Evolutionary conservation across 2,329 filamentous ascomycete species (phyloP).

Genomic region (Akanthomyces lecanii): DNA sequence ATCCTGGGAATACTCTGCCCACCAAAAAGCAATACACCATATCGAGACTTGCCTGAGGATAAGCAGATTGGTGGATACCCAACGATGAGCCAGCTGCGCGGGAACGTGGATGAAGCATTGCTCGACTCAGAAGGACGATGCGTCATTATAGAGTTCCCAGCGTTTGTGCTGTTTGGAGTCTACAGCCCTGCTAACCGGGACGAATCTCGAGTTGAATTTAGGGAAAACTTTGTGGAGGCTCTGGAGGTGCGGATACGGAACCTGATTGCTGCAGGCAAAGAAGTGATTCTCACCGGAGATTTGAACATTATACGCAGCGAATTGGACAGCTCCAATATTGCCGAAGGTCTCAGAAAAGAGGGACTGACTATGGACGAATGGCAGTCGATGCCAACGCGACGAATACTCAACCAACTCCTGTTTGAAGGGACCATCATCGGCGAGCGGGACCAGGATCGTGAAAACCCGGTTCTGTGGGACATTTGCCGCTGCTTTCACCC

Average conservation of each 20-base stretch:
- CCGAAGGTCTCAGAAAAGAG: conserved; percentile 68
- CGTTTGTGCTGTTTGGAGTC: conserved; percentile 87
- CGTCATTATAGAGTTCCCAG: conserved; percentile 86
- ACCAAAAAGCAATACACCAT: conserved; percentile 66
- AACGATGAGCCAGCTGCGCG: conserved; percentile 59
- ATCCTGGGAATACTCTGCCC: conserved; percentile 74
- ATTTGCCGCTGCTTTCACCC: conserved; percentile 79
- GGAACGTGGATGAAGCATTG: conserved; percentile 60
- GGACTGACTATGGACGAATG: conserved; percentile 67
- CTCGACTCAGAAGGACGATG: conserved; percentile 92
- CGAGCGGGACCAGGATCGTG: conserved; percentile 62
- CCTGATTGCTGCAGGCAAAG: conserved; percentile 72
- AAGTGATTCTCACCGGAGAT: conserved; percentile 81
- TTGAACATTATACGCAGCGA: conserved; percentile 71
- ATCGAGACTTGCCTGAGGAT: conserved; percentile 67
- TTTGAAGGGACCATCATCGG: conserved; percentile 66
- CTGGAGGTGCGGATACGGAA: conserved; percentile 84
- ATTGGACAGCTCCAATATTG: conserved; percentile 71
- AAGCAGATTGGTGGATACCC: conserved; percentile 90
- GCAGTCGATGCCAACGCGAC: conserved; percentile 64
- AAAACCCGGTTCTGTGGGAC: conserved; percentile 74
- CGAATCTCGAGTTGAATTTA: conserved; percentile 76
- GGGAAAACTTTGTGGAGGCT: conserved; percentile 71
- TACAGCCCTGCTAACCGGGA: conserved; percentile 91
- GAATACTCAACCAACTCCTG: conserved; percentile 82